Evolutionary conservation across 495 filamentous ascomycete species (phyloP), one percentile per base, ranked within the genome.

Genomic region (Neurospora pannonica): DNA sequence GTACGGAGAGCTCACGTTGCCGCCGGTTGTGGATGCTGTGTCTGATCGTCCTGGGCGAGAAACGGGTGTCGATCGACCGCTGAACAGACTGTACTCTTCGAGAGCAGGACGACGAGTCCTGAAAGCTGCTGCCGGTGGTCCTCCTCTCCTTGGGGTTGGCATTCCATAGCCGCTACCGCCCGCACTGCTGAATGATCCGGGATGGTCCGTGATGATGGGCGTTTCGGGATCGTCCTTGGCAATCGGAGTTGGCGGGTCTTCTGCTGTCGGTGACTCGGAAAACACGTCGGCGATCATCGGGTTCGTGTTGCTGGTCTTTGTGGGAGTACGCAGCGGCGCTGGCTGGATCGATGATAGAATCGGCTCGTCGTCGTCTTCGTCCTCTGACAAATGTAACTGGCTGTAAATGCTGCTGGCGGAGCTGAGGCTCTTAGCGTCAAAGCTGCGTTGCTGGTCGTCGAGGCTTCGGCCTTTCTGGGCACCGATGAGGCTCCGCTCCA

Each of bases 401-500:
- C 28, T 70, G 15, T 38, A 69, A 28, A 34, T 37, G 72, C 37
- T 73, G 54, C 72, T 73, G 21, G 54, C 40, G 24, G 71, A 73
- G 46, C 28, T 67, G 15, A 73, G 71, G 9, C 75, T 74, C 6
- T 76, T 62, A 17, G 76, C 75, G 9, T 75, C 74, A 24, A 76
- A 73, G 37, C 48, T 71, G 19, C 78, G 42, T 72, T 72, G 72
- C 77, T 81, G 42, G 10, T 72, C 71, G 71, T 80, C 80, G 48
- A 74, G 60, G 74, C 77, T 79, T 76, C 78, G 76, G 0, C 42
- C 40, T 17, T 76, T 70, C 71, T 81, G 78, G 34, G 78, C 77
- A 11, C 46, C 71, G 42, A 81, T 37, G 6, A 81, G 76, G 4
- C 75, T 76, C 71, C 79, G 79, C 70, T 81, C 84, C 3, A 83